Base-by-base conservation (phyloP, 2,329 filamentous ascomycete species). In the Penicillium sp. region DNA sequence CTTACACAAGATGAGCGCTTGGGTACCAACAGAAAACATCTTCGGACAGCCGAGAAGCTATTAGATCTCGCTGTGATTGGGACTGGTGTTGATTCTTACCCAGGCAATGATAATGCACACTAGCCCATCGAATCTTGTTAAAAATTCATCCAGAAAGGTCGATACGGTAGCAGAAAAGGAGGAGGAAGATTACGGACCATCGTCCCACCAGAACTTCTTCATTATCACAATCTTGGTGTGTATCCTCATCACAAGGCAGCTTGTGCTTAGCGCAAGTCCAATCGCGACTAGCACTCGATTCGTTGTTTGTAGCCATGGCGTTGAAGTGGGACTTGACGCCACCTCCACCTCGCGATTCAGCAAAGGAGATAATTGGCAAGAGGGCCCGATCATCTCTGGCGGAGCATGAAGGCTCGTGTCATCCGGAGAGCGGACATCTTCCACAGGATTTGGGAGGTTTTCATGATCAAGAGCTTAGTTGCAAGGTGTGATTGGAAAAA, bases 161-260 rank as follows among this genome's bases (percentile, higher is more conserved):
- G 36, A 39, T 16, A 16, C 18, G 6, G 24, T 26, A 5, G 24
- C 24, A 26, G 21, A 39, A 10, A 45, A 18, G 38, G 47, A 29
- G 34, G 45, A 33, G 12, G 28, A 43, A 34, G 15, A 33, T 31
- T 24, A 46, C 50, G 24, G 43, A 60, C 57, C 49, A 38, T 60
- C 57, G 43, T 60, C 55, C 57, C 55, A 60, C 57, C 57, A 60
- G 23, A 60, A 56, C 33, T 48, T 58, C 29, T 34, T 52, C 47
- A 60, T 49, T 31, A 58, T 26, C 3, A 28, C 18, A 24, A 21
- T 34, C 34, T 60, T 60, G 2, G 55, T 58, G 39, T 58, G 58
- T 12, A 58, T 28, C 7, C 55, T 7, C 8, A 47, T 47, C 6
- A 7, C 13, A 9, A 47, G 45, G 21, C 23, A 47, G 24, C 24